Percentiles rank a stretch among this genome's conserved stretches.
These are phyloP conservation scores for Bathelium albidoporum DNA, from an alignment of 495 filamentous ascomycete species.

Conservation along the genomic window DNA sequence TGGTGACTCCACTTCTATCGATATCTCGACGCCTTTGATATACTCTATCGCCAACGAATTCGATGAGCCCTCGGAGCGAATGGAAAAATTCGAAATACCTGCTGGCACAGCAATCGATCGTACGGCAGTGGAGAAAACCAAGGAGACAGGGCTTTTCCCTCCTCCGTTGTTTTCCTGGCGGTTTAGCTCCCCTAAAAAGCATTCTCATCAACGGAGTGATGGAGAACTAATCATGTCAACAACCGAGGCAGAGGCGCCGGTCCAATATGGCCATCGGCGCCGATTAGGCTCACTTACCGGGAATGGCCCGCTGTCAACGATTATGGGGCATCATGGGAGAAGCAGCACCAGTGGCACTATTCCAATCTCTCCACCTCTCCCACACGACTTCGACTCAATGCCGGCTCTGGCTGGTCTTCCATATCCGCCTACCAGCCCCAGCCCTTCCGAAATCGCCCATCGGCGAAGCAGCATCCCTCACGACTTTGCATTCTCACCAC, in stretches of 20 bases:
- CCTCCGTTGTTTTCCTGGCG: not conserved
- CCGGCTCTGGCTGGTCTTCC: no score
- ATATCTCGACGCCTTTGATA: not conserved
- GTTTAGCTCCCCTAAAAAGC: not conserved
- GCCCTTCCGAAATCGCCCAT: not conserved
- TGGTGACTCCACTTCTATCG: not conserved
- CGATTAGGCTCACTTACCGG: not conserved
- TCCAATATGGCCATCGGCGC: not conserved
- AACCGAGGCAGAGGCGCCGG: not conserved
- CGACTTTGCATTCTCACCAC: not conserved
- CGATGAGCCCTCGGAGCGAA: not conserved
- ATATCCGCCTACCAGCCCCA: no score
- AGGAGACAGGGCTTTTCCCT: not conserved
- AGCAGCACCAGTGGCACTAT: conserved; percentile 16
- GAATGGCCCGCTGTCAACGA: not conserved
- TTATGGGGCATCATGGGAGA: not conserved
- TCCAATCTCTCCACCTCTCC: conserved; percentile 17
- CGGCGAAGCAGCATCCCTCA: not conserved
- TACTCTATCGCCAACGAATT: no score
- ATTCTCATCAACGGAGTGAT: not conserved
- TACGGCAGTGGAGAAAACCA: not conserved
- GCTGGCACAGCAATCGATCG: not conserved
- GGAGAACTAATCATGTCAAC: not conserved
- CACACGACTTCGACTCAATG: not conserved
- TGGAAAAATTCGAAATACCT: not conserved